These are phyloP conservation scores for Pseudomicrostroma phylloplanum DNA, from an alignment of 1,284 basidiomycete genomes.

Conservation along the genomic window DNA sequence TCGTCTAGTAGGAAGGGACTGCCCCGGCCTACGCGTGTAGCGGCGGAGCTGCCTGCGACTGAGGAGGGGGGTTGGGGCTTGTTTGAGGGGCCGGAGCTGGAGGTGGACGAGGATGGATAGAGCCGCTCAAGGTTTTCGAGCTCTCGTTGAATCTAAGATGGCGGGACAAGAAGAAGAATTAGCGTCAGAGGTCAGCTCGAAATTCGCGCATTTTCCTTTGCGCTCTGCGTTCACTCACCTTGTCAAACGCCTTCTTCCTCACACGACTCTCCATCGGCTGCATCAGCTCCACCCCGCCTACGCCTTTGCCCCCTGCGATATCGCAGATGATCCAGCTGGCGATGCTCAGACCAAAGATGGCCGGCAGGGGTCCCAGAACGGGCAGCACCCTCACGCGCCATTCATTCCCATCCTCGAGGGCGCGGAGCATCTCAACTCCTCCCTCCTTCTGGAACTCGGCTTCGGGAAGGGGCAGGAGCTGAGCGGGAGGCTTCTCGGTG, in stretches of 20 bases:
- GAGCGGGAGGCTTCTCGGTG: constrained; percentile 76
- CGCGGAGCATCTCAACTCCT: constrained; percentile 78
- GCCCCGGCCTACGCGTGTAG: constrained; percentile 1
- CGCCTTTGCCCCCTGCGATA: constrained; percentile 31
- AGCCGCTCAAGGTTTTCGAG: too few species aligned
- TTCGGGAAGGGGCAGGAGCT: constrained; percentile 80
- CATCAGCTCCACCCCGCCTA: constrained; percentile 7
- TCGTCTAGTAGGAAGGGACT: constrained; percentile 46
- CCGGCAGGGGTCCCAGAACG: constrained; percentile 55
- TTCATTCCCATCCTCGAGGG: constrained; percentile 65
- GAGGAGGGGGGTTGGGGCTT: too few species aligned
- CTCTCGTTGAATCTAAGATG: too few species aligned
- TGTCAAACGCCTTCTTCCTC: constrained; percentile 21
- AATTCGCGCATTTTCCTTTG: too few species aligned
- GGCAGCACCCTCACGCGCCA: constrained; percentile 86
- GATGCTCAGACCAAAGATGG: constrained; percentile 48
- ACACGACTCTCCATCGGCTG: constrained; percentile 45
- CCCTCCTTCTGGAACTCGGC: constrained; percentile 81
- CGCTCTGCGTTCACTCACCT: too few species aligned
- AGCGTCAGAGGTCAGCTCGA: too few species aligned
- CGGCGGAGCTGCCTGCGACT: not conserved
- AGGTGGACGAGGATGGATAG: too few species aligned
- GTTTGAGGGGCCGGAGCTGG: too few species aligned
- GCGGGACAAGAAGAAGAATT: too few species aligned
- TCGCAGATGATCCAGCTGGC: constrained; percentile 48